Base-by-base conservation (phyloP, 768 basidiomycete species). In the Kwoniella shandongensis region DNA sequence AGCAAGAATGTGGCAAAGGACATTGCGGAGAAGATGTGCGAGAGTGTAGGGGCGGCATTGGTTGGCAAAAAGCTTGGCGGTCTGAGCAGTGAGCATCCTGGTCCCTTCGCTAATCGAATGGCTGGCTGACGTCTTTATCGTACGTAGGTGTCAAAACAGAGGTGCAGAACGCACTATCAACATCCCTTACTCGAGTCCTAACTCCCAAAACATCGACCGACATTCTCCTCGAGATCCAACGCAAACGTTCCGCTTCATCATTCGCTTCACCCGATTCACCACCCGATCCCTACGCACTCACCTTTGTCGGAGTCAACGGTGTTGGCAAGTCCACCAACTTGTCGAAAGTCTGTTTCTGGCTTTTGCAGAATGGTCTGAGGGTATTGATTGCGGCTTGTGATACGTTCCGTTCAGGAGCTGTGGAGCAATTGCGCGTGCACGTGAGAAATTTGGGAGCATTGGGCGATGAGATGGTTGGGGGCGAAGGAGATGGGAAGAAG, bases 121-220 rank as follows among this genome's bases (percentile, higher is more conserved):
- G n/a, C n/a, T n/a, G n/a, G n/a, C n/a, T 77, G 8, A 22, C 6
- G 27, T 30, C 32, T 1, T 7, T 23, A 18, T 22, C 22, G 38
- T 44, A 15, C 13, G 18, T 71, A 94, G 91, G 88, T 22, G 87
- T 91, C 50, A 92, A 83, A 69, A 83, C 85, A 49, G 88, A 91
- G 57, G 89, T 98, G 36, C 85, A 88, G 11, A 74, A 80, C 47
- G 91, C 96, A 11, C 79, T 99, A 2, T 89, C 89, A 12, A 86
- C 83, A 15, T 87, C 91, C 1, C 81, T 99, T 67, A 97, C 94
- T 5, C 85, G 91, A 22, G 91, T 98, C 65, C 81, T 99, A 39
- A 98, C 96, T 0, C 93, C 94, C 7, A 96, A 92, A 76, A 91
- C 92, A 10, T 93, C 91, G 0, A 98, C 93, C n/a, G 94, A 99